These are phyloP conservation scores for Zopfia rhizophila DNA, from an alignment of 2,329 filamentous ascomycete species.

Conservation along the genomic window DNA sequence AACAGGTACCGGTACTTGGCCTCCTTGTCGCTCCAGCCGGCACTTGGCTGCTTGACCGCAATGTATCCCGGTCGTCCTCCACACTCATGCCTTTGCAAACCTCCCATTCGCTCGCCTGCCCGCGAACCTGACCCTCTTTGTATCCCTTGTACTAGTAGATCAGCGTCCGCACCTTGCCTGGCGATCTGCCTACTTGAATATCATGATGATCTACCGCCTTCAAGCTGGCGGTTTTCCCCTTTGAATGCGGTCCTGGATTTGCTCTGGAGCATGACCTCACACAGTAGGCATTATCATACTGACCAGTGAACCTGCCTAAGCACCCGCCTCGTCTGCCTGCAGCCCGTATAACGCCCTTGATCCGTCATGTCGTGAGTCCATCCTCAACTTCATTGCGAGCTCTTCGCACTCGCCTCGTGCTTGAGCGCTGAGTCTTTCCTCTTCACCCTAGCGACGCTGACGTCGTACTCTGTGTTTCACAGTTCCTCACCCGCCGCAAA, in stretches of 20 bases:
- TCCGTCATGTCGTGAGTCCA: conserved; percentile 52
- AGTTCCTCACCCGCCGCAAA: conserved; percentile 56
- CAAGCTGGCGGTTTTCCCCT: conserved; percentile 41
- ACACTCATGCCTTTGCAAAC: conserved; percentile 33
- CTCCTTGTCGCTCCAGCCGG: conserved; percentile 37
- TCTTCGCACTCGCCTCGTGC: conserved; percentile 17
- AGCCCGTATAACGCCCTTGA: conserved; percentile 32
- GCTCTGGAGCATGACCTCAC: conserved; percentile 48
- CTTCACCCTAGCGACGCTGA: conserved; percentile 38
- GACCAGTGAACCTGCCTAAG: conserved; percentile 41
- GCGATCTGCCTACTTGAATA: conserved; percentile 49
- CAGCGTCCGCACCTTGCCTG: conserved; percentile 45
- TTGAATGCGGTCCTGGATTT: conserved; percentile 41
- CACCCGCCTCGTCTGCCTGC: conserved; percentile 22
- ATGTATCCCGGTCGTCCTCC: conserved; percentile 44
- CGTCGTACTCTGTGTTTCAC: conserved; percentile 35
- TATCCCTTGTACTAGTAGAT: conserved; percentile 53
- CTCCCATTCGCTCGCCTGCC: conserved; percentile 48
- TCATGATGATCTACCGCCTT: conserved; percentile 51
- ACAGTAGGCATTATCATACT: conserved; percentile 34
- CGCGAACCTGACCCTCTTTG: conserved; percentile 49
- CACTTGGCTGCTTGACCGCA: conserved; percentile 43
- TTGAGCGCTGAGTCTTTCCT: conserved; percentile 11
- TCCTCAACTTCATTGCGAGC: conserved; percentile 28
- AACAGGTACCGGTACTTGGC: conserved; percentile 43